Percentiles rank a stretch among this genome's conserved stretches.
Conservation (phyloP, 352 stramenopile genomes). For the Phytophthora capsici region DNA sequence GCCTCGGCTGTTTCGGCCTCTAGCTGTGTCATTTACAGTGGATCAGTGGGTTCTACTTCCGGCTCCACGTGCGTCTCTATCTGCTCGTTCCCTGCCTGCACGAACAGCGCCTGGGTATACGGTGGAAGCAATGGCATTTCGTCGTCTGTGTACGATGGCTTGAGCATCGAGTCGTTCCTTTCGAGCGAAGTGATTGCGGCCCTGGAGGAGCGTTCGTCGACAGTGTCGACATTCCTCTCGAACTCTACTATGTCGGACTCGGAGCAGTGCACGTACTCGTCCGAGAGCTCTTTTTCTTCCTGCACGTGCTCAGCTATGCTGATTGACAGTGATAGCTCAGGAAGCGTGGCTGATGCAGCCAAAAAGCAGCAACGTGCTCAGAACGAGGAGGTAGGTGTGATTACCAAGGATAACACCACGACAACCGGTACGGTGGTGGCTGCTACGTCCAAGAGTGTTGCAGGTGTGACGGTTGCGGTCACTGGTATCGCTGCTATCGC, state of each 20-base stretch:
- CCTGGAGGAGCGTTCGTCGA: slow-evolving; percentile 43
- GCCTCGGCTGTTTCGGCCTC: slow-evolving; percentile 52
- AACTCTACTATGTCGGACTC: slow-evolving; percentile 68
- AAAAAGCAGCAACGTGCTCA: slow-evolving; percentile 69
- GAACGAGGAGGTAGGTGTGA: slow-evolving; percentile 55
- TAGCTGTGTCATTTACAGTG: slow-evolving; percentile 83
- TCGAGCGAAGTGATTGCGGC: slow-evolving; percentile 52
- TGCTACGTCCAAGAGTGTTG: slow-evolving; percentile 71
- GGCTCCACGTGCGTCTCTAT: slow-evolving; percentile 80
- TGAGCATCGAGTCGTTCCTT: slow-evolving; percentile 66
- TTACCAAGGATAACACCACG: slow-evolving; percentile 70
- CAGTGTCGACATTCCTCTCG: slow-evolving; percentile 52
- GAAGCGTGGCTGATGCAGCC: slow-evolving; percentile 49
- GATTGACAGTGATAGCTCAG: slow-evolving; percentile 42
- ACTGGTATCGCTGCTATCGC: slow-evolving; percentile 78
- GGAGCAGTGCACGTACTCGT: slow-evolving; percentile 68
- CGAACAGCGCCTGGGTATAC: slow-evolving; percentile 66
- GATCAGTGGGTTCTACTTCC: slow-evolving; percentile 46
- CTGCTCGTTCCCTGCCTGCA: slow-evolving; percentile 79
- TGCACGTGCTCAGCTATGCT: slow-evolving; percentile 73
- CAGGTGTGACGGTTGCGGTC: slow-evolving; percentile 71
- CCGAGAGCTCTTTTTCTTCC: slow-evolving; percentile 68
- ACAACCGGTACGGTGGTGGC: slow-evolving; percentile 64
- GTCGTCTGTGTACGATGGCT: slow-evolving; percentile 66
- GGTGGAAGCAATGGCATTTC: slow-evolving; percentile 62